Evolutionary conservation across 1,284 basidiomycete species (phyloP).

Genomic region (Cutaneotrichosporon dermatis): DNA sequence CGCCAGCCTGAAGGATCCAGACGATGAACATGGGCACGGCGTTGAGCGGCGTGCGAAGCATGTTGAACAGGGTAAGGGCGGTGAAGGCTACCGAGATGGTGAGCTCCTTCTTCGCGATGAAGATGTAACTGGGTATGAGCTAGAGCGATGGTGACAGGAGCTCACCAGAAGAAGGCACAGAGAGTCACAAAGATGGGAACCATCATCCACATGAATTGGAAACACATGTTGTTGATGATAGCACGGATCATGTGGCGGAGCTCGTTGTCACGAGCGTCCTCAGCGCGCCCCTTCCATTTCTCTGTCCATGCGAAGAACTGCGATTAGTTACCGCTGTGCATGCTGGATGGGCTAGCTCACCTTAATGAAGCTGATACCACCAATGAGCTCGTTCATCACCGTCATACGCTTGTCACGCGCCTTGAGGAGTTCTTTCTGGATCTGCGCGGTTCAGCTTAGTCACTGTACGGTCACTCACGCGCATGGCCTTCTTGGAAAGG

Average conservation of each 20-base stretch:
- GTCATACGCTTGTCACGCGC: constrained; percentile 80
- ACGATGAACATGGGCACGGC: constrained; percentile 38
- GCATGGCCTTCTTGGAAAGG: constrained; percentile 52
- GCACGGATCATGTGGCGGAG: constrained; percentile 40
- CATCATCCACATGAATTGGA: constrained; percentile 37
- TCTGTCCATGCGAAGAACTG: constrained; percentile 49
- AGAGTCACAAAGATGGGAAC: constrained; percentile 47
- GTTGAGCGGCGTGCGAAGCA: constrained; percentile 55
- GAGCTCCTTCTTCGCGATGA: constrained; percentile 46
- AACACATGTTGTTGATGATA: constrained; percentile 36
- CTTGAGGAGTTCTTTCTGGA: constrained; percentile 66
- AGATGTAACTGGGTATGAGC: constrained; percentile 38
- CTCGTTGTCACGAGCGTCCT: constrained; percentile 40
- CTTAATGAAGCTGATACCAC: constrained; percentile 52
- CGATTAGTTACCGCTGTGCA: not conserved
- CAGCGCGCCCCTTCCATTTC: constrained; percentile 45
- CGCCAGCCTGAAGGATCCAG: constrained; percentile 57
- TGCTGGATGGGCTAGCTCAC: not conserved
- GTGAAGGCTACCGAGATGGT: constrained; percentile 50
- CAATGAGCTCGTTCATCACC: constrained; percentile 78
- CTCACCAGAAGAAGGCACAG: constrained; percentile 45
- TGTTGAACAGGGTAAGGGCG: constrained; percentile 47
- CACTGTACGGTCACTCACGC: constrained; percentile 54
- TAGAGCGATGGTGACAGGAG: not conserved
- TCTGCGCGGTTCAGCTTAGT: constrained; percentile 46